These are phyloP conservation scores for Pogostemon cablin DNA, from an alignment of 257 asterid genomes.

Conservation along the genomic window DNA sequence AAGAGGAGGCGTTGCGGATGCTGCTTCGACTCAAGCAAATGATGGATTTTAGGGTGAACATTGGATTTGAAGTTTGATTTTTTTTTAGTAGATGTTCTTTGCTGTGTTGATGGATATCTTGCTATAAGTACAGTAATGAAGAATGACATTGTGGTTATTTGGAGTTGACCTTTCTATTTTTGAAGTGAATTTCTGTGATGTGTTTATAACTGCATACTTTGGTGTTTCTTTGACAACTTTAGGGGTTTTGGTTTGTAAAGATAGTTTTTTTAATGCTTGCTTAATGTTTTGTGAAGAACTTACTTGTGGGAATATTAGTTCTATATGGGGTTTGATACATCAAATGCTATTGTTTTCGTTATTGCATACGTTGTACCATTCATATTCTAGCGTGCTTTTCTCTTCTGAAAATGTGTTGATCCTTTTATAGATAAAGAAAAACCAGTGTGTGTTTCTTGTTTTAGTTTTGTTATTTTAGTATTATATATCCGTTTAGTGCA, in stretches of 20 bases:
- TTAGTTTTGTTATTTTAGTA: neutral
- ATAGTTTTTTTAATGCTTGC: conserved; percentile 20
- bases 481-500: neutral
- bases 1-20: conserved; percentile 73
- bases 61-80: conserved; percentile 14
- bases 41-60: conserved; percentile 75
- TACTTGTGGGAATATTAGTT: neutral
- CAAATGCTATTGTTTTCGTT: neutral
- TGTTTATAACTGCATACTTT: neutral
- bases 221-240: neutral
- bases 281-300: conserved; percentile 13
- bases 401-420: conserved; percentile 6
- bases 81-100: conserved; percentile 10
- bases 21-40: conserved; percentile 68
- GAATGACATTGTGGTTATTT: neutral
- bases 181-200: conserved; percentile 1
- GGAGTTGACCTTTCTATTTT: conserved; percentile 1
- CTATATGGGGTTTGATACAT: neutral
- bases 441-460: neutral
- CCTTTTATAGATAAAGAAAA: conserved; percentile 2
- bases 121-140: neutral
- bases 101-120: conserved; percentile 28
- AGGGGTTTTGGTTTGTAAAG: conserved; percentile 22
- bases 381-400: neutral
- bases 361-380: neutral